Percentiles rank a stretch among this genome's conserved stretches.
Conservation (phyloP, 1,139 yeast species). For the Geotrichum bryndzae region DNA sequence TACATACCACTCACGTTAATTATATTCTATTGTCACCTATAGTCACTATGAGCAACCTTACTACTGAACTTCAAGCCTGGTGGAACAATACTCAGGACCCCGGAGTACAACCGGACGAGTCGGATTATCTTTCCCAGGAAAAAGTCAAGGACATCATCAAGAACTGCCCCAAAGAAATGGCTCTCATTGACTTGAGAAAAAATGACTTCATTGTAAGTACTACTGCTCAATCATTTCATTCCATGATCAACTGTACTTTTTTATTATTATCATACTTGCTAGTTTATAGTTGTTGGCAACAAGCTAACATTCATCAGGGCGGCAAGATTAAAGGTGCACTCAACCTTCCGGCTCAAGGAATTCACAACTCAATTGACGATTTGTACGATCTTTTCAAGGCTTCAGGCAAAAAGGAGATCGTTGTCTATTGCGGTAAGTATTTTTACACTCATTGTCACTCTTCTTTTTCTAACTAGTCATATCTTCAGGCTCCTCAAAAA, state of each 20-base stretch:
- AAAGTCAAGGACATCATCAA: conserved; percentile 20
- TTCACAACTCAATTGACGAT: conserved; percentile 21
- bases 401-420: conserved; percentile 23
- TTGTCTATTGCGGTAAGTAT: conserved; percentile 21
- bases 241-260: no score
- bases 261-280: no score
- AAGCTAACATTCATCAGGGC: conserved; percentile 13
- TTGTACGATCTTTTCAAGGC: conserved; percentile 24
- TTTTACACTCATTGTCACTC: not conserved
- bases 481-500: conserved; percentile 20
- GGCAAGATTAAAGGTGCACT: conserved; percentile 27
- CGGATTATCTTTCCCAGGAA: conserved; percentile 22
- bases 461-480: not conserved
- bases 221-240: not conserved
- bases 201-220: conserved; percentile 21
- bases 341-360: conserved; percentile 28
- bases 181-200: conserved; percentile 25
- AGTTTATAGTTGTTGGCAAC: not conserved
- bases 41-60: not conserved
- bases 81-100: conserved; percentile 24
- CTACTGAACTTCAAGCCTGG: conserved; percentile 24
- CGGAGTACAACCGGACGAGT: conserved; percentile 11
- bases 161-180: conserved; percentile 16
- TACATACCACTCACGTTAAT: no score
- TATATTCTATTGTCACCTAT: not conserved